Evolutionary conservation across 345 rosid species (phyloP).

Genomic region (Populus simonii): DNA sequence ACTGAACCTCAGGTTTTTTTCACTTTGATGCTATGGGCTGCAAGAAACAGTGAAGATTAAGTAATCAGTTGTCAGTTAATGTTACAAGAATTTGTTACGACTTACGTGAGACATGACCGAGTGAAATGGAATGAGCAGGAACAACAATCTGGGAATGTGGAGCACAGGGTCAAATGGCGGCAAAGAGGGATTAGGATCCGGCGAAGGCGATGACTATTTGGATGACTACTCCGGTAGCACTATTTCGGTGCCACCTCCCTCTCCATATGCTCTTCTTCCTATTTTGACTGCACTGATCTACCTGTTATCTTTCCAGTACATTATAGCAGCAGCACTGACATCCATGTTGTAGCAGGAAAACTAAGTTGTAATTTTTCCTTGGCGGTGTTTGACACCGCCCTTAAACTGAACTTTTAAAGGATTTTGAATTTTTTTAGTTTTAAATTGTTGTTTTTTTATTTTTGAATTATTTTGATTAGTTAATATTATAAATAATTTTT

Average conservation of each 20-base stretch:
- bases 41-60: too few relatives aligned
- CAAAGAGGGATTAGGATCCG: slow-evolving; percentile 16
- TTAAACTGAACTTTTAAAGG: too few relatives aligned
- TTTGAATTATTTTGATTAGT: neutral
- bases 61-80: too few relatives aligned
- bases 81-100: too few relatives aligned
- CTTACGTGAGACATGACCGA: too few relatives aligned
- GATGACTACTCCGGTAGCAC: slow-evolving; percentile 55
- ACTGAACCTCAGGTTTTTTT: too few relatives aligned
- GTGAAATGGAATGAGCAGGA: slow-evolving; percentile 36
- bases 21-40: too few relatives aligned
- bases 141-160: slow-evolving; percentile 85
- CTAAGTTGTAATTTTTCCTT: slow-evolving; percentile 1
- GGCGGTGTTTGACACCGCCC: too few relatives aligned
- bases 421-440: neutral
- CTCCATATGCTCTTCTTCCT: slow-evolving; percentile 22
- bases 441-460: neutral
- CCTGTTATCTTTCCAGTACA: slow-evolving; percentile 28
- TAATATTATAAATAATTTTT: too few relatives aligned
- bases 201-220: slow-evolving; percentile 34
- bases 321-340: slow-evolving; percentile 17
- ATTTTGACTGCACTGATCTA: slow-evolving; percentile 27
- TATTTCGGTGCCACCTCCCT: slow-evolving; percentile 20
- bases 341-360: slow-evolving; percentile 38
- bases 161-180: slow-evolving; percentile 46